Conservation (phyloP, 768 basidiomycete species). For the Tricholoma bakamatsutake region DNA sequence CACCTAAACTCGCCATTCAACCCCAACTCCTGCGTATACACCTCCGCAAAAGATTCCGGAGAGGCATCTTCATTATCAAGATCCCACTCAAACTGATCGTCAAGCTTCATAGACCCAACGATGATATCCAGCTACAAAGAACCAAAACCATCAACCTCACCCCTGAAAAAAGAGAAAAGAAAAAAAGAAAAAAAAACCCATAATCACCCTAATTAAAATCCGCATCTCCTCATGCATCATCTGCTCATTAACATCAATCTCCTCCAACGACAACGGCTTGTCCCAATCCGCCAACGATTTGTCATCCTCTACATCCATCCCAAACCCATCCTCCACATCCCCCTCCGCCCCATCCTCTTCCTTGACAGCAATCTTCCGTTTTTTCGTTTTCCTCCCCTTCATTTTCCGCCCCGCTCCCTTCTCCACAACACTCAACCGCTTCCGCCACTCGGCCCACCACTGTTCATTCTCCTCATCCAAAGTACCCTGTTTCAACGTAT, state of each 20-base stretch:
- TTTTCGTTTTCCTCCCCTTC: constrained; percentile 28
- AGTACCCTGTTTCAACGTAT: constrained; percentile 5
- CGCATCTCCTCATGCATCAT: constrained; percentile 80
- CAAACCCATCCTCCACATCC: constrained; percentile 22
- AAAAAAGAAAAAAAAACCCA: not conserved
- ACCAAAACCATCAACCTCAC: constrained; percentile 6
- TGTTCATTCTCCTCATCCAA: constrained; percentile 20
- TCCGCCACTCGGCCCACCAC: constrained; percentile 19
- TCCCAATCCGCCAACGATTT: constrained; percentile 20
- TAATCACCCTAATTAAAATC: constrained; percentile 78
- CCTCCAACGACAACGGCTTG: constrained; percentile 48
- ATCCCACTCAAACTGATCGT: constrained; percentile 99
- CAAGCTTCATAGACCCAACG: constrained; percentile 86
- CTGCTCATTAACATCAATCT: constrained; percentile 61
- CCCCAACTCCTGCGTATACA: constrained; percentile 83
- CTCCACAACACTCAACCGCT: constrained; percentile 1
- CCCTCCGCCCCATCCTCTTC: constrained; percentile 30
- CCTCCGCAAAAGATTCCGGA: constrained; percentile 89
- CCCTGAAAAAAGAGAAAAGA: not conserved
- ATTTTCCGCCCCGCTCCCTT: constrained; percentile 8
- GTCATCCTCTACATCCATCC: constrained; percentile 16
- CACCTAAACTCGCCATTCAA: constrained; percentile 90
- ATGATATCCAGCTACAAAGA: constrained; percentile 82
- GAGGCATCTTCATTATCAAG: constrained; percentile 71
- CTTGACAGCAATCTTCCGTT: constrained; percentile 32